Percentiles rank a stretch among this genome's conserved stretches.
These are phyloP conservation scores for Rutstroemia sp. DNA, from an alignment of 2,329 filamentous ascomycete species.

Conservation along the genomic window DNA sequence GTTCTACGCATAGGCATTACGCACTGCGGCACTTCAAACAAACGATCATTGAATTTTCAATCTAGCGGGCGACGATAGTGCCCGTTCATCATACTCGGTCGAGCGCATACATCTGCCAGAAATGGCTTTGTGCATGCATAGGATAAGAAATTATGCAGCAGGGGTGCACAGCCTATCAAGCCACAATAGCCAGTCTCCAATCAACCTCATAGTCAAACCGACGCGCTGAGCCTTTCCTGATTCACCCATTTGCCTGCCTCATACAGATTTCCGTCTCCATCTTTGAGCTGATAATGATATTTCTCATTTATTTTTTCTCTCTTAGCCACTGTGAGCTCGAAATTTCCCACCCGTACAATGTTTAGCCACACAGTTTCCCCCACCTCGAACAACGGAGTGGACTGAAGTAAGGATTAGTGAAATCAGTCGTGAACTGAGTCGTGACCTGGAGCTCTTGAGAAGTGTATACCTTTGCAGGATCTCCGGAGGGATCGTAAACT, in stretches of 20 bases:
- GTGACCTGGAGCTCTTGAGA: too few relatives aligned
- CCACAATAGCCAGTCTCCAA: too few relatives aligned
- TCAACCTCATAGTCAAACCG: neutral
- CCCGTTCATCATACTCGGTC: too few relatives aligned
- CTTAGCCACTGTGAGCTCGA: neutral
- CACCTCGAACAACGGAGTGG: neutral
- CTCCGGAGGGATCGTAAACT: neutral
- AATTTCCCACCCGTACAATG: neutral
- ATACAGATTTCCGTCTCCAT: constrained; percentile 3
- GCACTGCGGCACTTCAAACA: too few relatives aligned
- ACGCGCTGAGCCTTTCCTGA: neutral
- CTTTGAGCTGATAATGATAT: constrained; percentile 9
- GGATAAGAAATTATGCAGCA: too few relatives aligned
- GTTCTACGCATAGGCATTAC: too few relatives aligned
- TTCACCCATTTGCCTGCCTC: constrained; percentile 11
- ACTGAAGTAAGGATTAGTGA: neutral
- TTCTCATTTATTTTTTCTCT: neutral
- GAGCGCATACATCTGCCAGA: too few relatives aligned
- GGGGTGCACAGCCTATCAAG: too few relatives aligned
- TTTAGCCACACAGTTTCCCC: neutral
- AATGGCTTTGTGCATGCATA: too few relatives aligned
- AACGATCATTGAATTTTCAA: too few relatives aligned
- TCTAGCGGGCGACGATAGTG: too few relatives aligned
- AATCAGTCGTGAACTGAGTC: neutral
- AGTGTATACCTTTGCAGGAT: neutral